Base-by-base conservation (phyloP, 2,329 filamentous ascomycete species). In the Fusarium acutatum region DNA sequence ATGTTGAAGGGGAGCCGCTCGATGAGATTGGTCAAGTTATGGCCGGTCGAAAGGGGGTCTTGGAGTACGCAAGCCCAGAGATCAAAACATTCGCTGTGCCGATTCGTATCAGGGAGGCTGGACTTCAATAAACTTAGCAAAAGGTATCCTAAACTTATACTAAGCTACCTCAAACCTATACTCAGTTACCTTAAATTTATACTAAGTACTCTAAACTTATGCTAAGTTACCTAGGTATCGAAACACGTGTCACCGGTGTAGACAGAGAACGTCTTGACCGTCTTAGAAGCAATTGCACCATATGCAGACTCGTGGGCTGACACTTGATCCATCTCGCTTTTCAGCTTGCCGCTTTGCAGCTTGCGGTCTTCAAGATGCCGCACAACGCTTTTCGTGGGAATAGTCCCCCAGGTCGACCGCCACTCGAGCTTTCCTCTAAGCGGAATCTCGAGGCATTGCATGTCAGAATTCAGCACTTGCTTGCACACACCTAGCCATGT, bases 31-130 rank as follows among this genome's bases (percentile, higher is more conserved):
- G 24, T 5, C 17, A 6, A 15, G 28, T 37, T 3, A 15, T 50
- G 24, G 11, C 6, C 0, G 13, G 5, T 11, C 2, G 11, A 1
- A 54, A 41, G n/a, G 3, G 3, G 1, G 18, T 28, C 0, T 18
- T 20, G 18, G n/a, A 54, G 0, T 20, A 30, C 2, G 52, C 52
- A 14, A n/a, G 22, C 35, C 26, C 6, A 5, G n/a, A 6, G 9
- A 38, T 34, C 26, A 41, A 54, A 13, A 28, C 7, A 1, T 60
- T 54, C 11, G 26, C 52, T 30, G 52, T 54, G 26, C 15, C 35
- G 0, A 28, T 54, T n/a, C 26, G 20, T 17, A 20, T 53, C 9
- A 26, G 0, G 28, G 44, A n/a, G n/a, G n/a, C n/a, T n/a, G n/a
- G n/a, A n/a, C n/a, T n/a, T n/a, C n/a, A n/a, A n/a, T n/a, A n/a